Conservation (phyloP, 768 basidiomycete species). For the Tulasnella sp. region DNA sequence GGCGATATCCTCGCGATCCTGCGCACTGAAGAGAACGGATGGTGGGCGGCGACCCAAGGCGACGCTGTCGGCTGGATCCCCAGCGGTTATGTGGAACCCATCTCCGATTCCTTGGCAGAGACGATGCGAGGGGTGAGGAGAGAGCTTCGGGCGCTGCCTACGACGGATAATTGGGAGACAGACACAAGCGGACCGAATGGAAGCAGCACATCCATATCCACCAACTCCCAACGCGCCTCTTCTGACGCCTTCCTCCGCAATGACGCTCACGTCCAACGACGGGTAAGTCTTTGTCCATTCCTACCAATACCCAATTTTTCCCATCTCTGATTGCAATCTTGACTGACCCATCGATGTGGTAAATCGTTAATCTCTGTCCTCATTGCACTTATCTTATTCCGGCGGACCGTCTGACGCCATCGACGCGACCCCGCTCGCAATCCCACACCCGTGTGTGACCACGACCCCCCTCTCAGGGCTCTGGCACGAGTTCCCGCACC, state of each 20-base stretch:
- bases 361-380: background rate
- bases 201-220: background rate
- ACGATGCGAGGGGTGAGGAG: conserved; percentile 15
- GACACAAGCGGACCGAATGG: background rate
- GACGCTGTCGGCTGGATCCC: conserved; percentile 29
- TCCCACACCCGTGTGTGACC: background rate
- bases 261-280: background rate
- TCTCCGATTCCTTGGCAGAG: conserved; percentile 28
- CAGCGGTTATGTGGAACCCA: conserved; percentile 28
- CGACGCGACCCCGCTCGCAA: no score
- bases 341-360: conserved; percentile 25
- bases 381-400: conserved; percentile 10
- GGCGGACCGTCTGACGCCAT: conserved; percentile 3
- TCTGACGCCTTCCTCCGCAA: background rate
- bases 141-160: conserved; percentile 14
- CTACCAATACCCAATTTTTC: background rate
- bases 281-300: conserved; percentile 6
- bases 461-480: background rate
- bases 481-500: conserved; percentile 12
- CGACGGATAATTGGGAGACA: conserved; percentile 24
- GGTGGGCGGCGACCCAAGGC: conserved; percentile 28
- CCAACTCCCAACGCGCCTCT: background rate
- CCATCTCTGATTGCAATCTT: conserved; percentile 21
- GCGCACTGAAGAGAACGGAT: conserved; percentile 29
- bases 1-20: conserved; percentile 34